These are phyloP conservation scores for Pezicula radicicola DNA, from an alignment of 2,329 filamentous ascomycete species.

Conservation along the genomic window DNA sequence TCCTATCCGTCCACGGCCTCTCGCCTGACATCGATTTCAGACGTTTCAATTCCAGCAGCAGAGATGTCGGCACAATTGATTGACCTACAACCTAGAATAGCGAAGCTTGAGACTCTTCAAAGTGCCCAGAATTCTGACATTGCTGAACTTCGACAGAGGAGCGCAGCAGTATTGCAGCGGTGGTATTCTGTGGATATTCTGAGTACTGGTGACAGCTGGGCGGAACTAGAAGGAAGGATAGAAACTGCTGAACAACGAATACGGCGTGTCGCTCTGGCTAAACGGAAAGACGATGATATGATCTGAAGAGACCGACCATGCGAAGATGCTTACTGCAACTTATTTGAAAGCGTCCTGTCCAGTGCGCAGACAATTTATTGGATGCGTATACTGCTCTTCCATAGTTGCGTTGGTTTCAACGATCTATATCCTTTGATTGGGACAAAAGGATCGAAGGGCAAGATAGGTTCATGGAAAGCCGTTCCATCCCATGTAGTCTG, in stretches of 20 bases:
- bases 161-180: constrained; percentile 24
- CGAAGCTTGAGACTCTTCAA: constrained; percentile 27
- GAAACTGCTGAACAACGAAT: constrained; percentile 24
- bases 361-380: too few species aligned
- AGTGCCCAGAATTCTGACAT: constrained; percentile 25
- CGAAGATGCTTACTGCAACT: too few species aligned
- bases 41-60: constrained; percentile 26
- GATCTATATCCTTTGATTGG: too few species aligned
- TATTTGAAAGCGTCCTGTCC: too few species aligned
- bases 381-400: too few species aligned
- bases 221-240: constrained; percentile 27
- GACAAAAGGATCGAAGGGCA: too few species aligned
- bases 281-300: constrained; percentile 16
- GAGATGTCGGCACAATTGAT: constrained; percentile 29
- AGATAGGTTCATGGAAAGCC: too few species aligned
- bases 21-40: constrained; percentile 27
- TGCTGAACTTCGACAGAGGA: constrained; percentile 23
- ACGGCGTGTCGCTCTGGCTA: constrained; percentile 16
- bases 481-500: too few species aligned
- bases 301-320: constrained; percentile 5
- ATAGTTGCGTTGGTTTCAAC: too few species aligned
- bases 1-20: constrained; percentile 30
- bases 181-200: constrained; percentile 29
- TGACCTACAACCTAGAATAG: constrained; percentile 26
- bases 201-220: constrained; percentile 28